Evolutionary conservation across 1,139 yeast genomes (phyloP).

Genomic region (Hansenula lynferdii): DNA sequence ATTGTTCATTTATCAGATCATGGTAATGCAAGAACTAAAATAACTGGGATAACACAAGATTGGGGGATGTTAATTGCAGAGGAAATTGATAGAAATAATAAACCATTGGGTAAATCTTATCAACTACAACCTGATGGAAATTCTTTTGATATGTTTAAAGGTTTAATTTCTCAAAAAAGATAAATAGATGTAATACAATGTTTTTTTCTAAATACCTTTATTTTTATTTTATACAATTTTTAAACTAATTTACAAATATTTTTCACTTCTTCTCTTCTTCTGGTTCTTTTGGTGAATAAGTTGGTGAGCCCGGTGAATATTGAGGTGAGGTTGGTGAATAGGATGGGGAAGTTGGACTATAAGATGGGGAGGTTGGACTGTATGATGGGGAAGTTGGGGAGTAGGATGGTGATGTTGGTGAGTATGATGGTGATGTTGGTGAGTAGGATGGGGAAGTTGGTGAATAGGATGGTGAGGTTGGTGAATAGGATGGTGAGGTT

Average conservation of each 20-base stretch:
- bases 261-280: constrained; percentile 9
- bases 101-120: constrained; percentile 46
- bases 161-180: constrained; percentile 72
- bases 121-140: constrained; percentile 96
- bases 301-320: constrained; percentile 55
- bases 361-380: constrained; percentile 55
- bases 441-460: constrained; percentile 77
- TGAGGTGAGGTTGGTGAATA: constrained; percentile 59
- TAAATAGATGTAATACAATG: too few relatives aligned
- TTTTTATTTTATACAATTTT: neutral
- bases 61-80: constrained; percentile 79
- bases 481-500: constrained; percentile 57
- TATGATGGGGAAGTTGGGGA: constrained; percentile 58
- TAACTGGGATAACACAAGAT: constrained; percentile 78
- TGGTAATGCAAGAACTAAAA: constrained; percentile 51
- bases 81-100: constrained; percentile 44
- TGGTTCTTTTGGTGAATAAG: constrained; percentile 54
- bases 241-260: constrained; percentile 2
- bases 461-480: constrained; percentile 53
- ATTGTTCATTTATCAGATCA: constrained; percentile 44
- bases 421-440: constrained; percentile 64
- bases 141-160: constrained; percentile 92
- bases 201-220: too few relatives aligned
- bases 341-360: constrained; percentile 57
- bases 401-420: constrained; percentile 58